Evolutionary conservation across 805 yeast species (phyloP).

Genomic region (Candida morakotiae): DNA sequence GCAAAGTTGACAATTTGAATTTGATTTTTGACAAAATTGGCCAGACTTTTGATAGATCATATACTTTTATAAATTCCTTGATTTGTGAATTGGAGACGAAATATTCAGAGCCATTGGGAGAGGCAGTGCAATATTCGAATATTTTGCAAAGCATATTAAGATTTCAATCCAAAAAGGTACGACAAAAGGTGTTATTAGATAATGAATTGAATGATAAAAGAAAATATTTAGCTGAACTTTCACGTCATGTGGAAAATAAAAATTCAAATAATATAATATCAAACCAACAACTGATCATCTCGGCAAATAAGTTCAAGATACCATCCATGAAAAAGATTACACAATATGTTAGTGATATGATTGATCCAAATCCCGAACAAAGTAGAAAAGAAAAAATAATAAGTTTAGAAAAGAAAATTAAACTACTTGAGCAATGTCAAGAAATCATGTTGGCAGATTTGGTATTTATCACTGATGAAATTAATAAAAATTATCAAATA

Average conservation of each 20-base stretch:
- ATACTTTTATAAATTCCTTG: constrained; percentile 48
- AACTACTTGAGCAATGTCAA: constrained; percentile 49
- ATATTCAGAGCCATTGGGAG: constrained; percentile 66
- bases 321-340: constrained; percentile 50
- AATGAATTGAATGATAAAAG: constrained; percentile 28
- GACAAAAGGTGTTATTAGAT: constrained; percentile 30
- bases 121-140: constrained; percentile 61
- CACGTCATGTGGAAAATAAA: constrained; percentile 12
- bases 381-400: constrained; percentile 52
- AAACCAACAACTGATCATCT: constrained; percentile 9
- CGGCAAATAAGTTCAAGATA: constrained; percentile 45
- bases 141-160: constrained; percentile 56
- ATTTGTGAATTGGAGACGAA: constrained; percentile 52
- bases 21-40: constrained; percentile 71
- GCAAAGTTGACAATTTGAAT: constrained; percentile 23
- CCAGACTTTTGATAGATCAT: constrained; percentile 73
- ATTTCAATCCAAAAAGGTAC: constrained; percentile 45
- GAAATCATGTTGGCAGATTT: constrained; percentile 38
- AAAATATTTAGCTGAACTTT: constrained; percentile 27
- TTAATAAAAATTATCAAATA: constrained; percentile 43
- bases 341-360: constrained; percentile 51
- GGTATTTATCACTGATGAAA: constrained; percentile 38
- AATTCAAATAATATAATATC: constrained; percentile 17
- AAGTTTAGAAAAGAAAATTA: constrained; percentile 47
- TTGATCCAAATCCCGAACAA: constrained; percentile 65